Conservation (phyloP, 1,139 yeast genomes). For the Suhomyces coccinellae region DNA sequence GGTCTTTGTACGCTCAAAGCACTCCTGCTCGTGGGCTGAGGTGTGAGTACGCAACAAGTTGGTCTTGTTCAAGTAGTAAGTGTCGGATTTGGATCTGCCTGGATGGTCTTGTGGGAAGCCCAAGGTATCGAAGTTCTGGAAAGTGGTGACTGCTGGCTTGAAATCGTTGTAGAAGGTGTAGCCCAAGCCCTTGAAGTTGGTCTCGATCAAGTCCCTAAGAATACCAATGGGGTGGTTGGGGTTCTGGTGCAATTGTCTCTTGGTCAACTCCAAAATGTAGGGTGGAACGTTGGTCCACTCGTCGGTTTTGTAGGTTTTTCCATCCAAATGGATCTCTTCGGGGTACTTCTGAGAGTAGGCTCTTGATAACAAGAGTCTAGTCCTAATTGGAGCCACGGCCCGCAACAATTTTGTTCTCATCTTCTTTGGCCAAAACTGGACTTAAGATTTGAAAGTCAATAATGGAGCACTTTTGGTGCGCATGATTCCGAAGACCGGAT, state of each 20-base stretch:
- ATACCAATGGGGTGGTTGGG: slow-evolving; percentile 89
- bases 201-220: slow-evolving; percentile 70
- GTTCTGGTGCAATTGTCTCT: slow-evolving; percentile 71
- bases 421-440: no score
- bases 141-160: slow-evolving; percentile 78
- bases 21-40: slow-evolving; percentile 91
- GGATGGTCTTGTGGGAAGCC: slow-evolving; percentile 94
- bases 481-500: no score
- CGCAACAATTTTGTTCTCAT: slow-evolving; percentile 3
- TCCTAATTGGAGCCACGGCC: neutral
- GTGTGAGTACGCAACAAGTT: slow-evolving; percentile 87
- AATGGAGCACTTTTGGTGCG: no score
- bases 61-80: slow-evolving; percentile 78
- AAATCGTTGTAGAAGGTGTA: slow-evolving; percentile 81
- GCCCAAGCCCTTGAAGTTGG: slow-evolving; percentile 63
- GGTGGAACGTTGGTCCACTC: slow-evolving; percentile 87
- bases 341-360: slow-evolving; percentile 20
- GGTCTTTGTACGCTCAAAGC: slow-evolving; percentile 64
- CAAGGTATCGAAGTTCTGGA: slow-evolving; percentile 84
- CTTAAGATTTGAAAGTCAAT: neutral
- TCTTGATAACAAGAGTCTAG: neutral
- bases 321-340: slow-evolving; percentile 45
- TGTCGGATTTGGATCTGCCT: slow-evolving; percentile 89
- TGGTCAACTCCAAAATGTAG: slow-evolving; percentile 65
- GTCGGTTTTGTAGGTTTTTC: slow-evolving; percentile 59